phyloP scores from a whole-genome alignment of 2,329 filamentous ascomycete genomes.

The Neofusicoccum ribis region DNA sequence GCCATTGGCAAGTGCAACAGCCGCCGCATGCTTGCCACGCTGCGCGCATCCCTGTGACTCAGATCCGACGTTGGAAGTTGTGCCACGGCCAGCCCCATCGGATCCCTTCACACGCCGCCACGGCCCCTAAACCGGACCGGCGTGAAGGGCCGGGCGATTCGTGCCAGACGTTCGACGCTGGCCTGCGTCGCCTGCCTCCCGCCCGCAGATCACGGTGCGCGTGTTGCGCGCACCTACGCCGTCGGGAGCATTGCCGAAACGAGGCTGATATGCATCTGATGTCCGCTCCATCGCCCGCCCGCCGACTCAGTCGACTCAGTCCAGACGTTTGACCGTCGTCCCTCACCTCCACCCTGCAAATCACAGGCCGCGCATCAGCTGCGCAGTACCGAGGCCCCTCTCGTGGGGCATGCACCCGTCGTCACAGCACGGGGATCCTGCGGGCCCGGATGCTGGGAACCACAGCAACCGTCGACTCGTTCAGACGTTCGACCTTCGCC shows the following conservation, averaged over 20 bases:
- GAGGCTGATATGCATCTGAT: neutral
- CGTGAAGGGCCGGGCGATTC: neutral
- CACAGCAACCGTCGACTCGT: neutral
- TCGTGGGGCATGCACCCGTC: too few species aligned
- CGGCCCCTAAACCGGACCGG: neutral
- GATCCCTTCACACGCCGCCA: neutral
- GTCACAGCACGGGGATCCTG: neutral
- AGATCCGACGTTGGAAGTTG: conserved; percentile 15
- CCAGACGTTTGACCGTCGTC: neutral
- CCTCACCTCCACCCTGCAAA: neutral
- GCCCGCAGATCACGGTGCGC: neutral
- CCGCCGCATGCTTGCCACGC: too few species aligned
- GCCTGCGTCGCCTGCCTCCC: neutral
- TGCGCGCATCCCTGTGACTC: neutral
- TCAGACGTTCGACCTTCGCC: conserved; percentile 1
- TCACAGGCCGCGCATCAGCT: neutral
- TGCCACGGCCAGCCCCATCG: neutral
- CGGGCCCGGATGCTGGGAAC: neutral
- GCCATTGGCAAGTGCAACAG: too few species aligned
- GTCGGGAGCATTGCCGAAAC: neutral
- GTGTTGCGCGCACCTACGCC: neutral
- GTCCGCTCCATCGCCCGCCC: neutral
- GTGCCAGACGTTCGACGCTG: neutral
- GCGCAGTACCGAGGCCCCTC: too few species aligned
- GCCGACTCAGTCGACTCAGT: neutral